Base-by-base conservation (phyloP, 306 rosid species). In the Psophocarpus tetragonolobus region DNA sequence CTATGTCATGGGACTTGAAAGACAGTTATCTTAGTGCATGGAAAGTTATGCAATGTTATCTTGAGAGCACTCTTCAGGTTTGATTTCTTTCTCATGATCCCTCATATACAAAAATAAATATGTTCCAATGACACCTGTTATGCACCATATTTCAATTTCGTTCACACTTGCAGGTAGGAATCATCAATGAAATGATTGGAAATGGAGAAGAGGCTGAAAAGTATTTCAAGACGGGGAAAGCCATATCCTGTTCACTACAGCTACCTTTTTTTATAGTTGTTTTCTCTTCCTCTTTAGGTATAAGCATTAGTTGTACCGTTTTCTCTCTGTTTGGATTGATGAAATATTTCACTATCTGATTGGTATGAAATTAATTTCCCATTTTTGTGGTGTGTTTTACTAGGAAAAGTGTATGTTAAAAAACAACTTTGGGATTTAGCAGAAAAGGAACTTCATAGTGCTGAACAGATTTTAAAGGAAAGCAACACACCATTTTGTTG, bases 1-100 rank as follows among this genome's bases (percentile, higher is more conserved):
- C 80, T 33, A 66, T 75, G 72, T 75, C 93, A 38, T 80, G 88
- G 88, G 90, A 94, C 72, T 51, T 88, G 82, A 87, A 89, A 61
- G 82, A 74, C 58, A 82, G 77, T 65, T 94, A 90, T 82, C 89
- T 92, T 71, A 92, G 97, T 86, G 89, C 98, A 1, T 92, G 94
- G 88, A 91, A 86, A 87, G 81, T 87, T 57, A 84, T 92, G 85
- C 97, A 92, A 73, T 89, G 91, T 78, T 95, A 90, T 85, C 97
- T 95, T 58, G 98, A 95, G 89, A 92, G 97, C 86, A 91, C 91
- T 72, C 93, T 95, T 83, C 97, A 95, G 98, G 98, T 94, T 81
- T 65, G 80, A 14, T 81, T 79, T 73, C 39, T 80, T 17, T 63
- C 74, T 76, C 54, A 47, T 42, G 48, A 73, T 80, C 24, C 32